Conservation (phyloP, 1,284 basidiomycete genomes). For the Cryptococcus sp. region DNA sequence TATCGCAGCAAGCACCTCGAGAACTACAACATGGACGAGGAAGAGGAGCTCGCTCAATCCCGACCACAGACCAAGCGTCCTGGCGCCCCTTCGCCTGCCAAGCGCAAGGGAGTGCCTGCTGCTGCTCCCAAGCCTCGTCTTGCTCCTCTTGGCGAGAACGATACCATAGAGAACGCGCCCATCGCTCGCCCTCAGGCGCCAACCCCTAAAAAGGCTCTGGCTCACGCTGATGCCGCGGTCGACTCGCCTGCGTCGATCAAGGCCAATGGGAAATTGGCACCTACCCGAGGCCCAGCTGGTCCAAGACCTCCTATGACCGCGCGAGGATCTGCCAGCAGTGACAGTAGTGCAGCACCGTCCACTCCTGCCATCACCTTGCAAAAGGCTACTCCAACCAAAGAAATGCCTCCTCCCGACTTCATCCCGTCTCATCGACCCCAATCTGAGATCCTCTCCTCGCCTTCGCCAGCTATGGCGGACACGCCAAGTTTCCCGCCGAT, state of each 20-base stretch:
- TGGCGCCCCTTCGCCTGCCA: constrained; percentile 29
- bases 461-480: constrained; percentile 6
- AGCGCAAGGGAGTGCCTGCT: constrained; percentile 31
- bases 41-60: constrained; percentile 35
- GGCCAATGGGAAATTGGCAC: constrained; percentile 26
- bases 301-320: constrained; percentile 39
- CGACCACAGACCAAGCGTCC: constrained; percentile 26
- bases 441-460: constrained; percentile 27
- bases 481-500: constrained; percentile 38
- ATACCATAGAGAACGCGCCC: constrained; percentile 40
- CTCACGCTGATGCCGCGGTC: constrained; percentile 11
- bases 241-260: constrained; percentile 20
- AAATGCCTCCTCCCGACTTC: constrained; percentile 25
- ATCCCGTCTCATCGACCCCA: constrained; percentile 34
- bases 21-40: constrained; percentile 64
- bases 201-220: constrained; percentile 51
- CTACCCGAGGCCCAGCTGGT: constrained; percentile 32
- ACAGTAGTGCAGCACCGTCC: constrained; percentile 18
- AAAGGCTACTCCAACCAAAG: constrained; percentile 54
- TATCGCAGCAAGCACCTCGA: constrained; percentile 73
- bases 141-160: constrained; percentile 46
- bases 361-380: constrained; percentile 54
- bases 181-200: constrained; percentile 46
- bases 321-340: constrained; percentile 18
- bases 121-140: constrained; percentile 20